Conservation (phyloP, 2,329 filamentous ascomycete species). For the Emydomyces testavorans region DNA sequence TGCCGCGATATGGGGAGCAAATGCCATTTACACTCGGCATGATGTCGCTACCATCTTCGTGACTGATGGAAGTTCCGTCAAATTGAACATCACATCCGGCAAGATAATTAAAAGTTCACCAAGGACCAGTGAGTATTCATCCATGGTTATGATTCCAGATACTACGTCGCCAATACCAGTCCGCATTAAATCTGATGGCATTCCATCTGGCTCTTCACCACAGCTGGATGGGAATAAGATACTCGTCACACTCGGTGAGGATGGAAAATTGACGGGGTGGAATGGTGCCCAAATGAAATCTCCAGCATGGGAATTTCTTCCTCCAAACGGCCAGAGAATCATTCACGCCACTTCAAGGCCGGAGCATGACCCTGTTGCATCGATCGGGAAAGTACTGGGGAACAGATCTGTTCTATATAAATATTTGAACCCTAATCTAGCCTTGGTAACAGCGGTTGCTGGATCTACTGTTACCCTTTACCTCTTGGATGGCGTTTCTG, state of each 20-base stretch:
- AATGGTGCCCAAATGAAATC: conserved; percentile 25
- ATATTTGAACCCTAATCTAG: conserved; percentile 79
- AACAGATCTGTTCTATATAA: conserved; percentile 94
- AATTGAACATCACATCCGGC: conserved; percentile 37
- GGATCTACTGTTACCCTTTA: conserved; percentile 58
- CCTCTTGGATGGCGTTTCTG: conserved; percentile 75
- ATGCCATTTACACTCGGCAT: conserved; percentile 54
- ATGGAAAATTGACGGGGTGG: conserved; percentile 38
- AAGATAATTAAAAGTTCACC: conserved; percentile 27
- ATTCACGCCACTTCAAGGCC: conserved; percentile 56
- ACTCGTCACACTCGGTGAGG: conserved; percentile 32
- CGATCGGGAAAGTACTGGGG: conserved; percentile 85
- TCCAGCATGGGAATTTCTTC: conserved; percentile 61
- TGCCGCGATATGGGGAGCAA: conserved; percentile 52
- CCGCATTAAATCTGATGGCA: conserved; percentile 29
- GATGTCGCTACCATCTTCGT: conserved; percentile 49
- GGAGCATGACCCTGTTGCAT: conserved; percentile 75
- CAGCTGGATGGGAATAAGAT: conserved; percentile 26
- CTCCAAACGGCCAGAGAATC: conserved; percentile 56
- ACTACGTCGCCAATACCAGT: conserved; percentile 21
- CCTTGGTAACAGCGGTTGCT: conserved; percentile 60
- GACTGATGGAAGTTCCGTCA: conserved; percentile 50
- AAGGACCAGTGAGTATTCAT: conserved; percentile 22
- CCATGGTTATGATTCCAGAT: conserved; percentile 26
- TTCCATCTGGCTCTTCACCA: conserved; percentile 21